Percentiles rank a stretch among this genome's conserved stretches.
phyloP scores from a whole-genome alignment of 2,329 filamentous ascomycete genomes.

The Aspergillus fumigatus region DNA sequence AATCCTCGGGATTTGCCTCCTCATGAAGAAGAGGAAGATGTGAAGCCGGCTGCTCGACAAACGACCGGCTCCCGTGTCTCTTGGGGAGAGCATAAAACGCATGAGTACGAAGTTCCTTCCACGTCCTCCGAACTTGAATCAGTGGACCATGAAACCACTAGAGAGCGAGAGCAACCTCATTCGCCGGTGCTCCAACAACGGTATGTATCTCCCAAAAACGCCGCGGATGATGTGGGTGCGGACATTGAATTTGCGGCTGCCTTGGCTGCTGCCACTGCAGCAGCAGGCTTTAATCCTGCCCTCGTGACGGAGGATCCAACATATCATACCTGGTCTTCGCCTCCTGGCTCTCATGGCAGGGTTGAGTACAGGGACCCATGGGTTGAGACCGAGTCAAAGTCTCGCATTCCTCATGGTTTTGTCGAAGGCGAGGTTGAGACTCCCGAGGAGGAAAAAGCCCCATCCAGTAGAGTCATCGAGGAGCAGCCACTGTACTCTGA shows the following conservation, averaged over 20 bases:
- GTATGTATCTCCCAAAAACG: slow-evolving; percentile 7
- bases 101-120: slow-evolving; percentile 59
- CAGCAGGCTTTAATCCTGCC: slow-evolving; percentile 66
- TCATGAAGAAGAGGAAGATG: slow-evolving; percentile 34
- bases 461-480: slow-evolving; percentile 8
- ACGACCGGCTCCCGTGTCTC: slow-evolving; percentile 53
- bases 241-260: slow-evolving; percentile 67
- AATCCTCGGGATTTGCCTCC: slow-evolving; percentile 36
- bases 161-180: slow-evolving; percentile 1
- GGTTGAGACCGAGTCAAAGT: slow-evolving; percentile 46
- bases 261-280: slow-evolving; percentile 62
- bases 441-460: slow-evolving; percentile 33
- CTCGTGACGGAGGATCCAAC: slow-evolving; percentile 64
- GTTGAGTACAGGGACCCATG: slow-evolving; percentile 49
- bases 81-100: slow-evolving; percentile 62
- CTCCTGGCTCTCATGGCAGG: slow-evolving; percentile 57
- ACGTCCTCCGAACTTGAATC: slow-evolving; percentile 43
- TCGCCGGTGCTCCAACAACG: slow-evolving; percentile 6
- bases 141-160: slow-evolving; percentile 19
- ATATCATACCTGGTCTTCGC: slow-evolving; percentile 61
- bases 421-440: slow-evolving; percentile 49
- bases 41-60: slow-evolving; percentile 37
- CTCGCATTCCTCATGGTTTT: slow-evolving; percentile 39
- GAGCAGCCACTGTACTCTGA: slow-evolving; percentile 18
- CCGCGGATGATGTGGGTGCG: slow-evolving; percentile 38